A percentile compares a stretch with the other conserved stretches of the same genome.
Conservation (phyloP, 257 asterid genomes). For the Thymus quinquecostatus region DNA sequence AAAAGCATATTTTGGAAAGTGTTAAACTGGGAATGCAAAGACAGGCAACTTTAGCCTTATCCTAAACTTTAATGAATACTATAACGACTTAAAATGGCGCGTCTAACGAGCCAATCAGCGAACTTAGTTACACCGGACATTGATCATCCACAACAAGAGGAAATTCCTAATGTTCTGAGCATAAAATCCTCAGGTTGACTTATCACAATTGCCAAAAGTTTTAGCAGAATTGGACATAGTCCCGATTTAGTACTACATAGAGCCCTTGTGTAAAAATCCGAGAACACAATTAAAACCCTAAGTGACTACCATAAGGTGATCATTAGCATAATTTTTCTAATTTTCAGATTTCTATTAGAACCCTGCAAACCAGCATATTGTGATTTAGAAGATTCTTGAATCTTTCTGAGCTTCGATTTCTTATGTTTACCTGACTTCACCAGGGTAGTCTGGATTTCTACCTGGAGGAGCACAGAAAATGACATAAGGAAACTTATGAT, state of each 20-base stretch:
- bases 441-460: constrained; percentile 69
- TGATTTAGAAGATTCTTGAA: constrained; percentile 8
- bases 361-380: constrained; percentile 14
- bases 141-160: not conserved
- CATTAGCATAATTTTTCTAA: constrained; percentile 16
- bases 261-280: constrained; percentile 9
- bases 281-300: not conserved
- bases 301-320: constrained; percentile 15
- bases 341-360: constrained; percentile 2
- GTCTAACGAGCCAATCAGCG: not conserved
- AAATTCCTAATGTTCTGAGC: not conserved
- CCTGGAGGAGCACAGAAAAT: constrained; percentile 95
- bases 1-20: constrained; percentile 7
- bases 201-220: not conserved
- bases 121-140: not conserved
- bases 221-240: not conserved
- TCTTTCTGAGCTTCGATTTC: not conserved
- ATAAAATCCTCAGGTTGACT: not conserved
- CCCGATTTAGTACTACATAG: not conserved
- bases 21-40: not conserved
- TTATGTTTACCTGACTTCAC: constrained; percentile 72
- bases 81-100: not conserved
- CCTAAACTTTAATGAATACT: not conserved
- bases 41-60: not conserved
- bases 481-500: constrained; percentile 75